Percentiles rank a stretch among this genome's conserved stretches.
Evolutionary conservation across 2,329 filamentous ascomycete species (phyloP).

Genomic region (Fulvia fulva): DNA sequence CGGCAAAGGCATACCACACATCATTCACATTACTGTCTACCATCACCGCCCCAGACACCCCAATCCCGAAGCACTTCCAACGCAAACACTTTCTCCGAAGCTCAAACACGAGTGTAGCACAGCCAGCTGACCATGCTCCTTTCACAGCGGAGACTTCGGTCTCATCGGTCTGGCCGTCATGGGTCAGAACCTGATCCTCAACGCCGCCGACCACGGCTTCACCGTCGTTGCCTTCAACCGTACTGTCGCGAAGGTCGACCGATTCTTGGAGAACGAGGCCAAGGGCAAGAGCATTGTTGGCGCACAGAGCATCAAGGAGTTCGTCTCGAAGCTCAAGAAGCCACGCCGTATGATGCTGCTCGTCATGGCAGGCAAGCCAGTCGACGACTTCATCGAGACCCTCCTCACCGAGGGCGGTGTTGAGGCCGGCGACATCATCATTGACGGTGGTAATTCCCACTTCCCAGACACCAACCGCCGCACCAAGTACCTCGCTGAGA

Average conservation of each 20-base stretch:
- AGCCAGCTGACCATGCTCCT: constrained; percentile 20
- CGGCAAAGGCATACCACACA: not conserved
- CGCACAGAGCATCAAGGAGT: constrained; percentile 90
- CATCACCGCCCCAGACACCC: not conserved
- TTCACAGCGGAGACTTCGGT: constrained; percentile 49
- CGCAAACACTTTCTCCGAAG: not conserved
- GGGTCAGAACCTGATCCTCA: constrained; percentile 55
- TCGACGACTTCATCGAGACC: constrained; percentile 98
- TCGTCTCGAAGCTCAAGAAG: constrained; percentile 93
- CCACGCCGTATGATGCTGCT: constrained; percentile 97
- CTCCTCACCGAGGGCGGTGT: constrained; percentile 66
- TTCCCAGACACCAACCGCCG: constrained; percentile 98
- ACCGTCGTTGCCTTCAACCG: constrained; percentile 98
- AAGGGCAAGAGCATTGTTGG: constrained; percentile 87
- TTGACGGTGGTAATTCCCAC: constrained; percentile 98
- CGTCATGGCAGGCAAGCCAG: constrained; percentile 95
- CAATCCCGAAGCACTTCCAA: not conserved
- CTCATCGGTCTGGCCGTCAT: constrained; percentile 52
- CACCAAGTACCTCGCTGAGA: constrained; percentile 76
- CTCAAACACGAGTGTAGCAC: not conserved
- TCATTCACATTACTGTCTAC: not conserved
- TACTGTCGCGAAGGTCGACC: constrained; percentile 96
- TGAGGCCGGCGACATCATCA: constrained; percentile 92
- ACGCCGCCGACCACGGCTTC: constrained; percentile 64
- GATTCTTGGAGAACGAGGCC: constrained; percentile 46